Conservation (phyloP, 192 early-diverging fungal species). For the Geranomyces variabilis region DNA sequence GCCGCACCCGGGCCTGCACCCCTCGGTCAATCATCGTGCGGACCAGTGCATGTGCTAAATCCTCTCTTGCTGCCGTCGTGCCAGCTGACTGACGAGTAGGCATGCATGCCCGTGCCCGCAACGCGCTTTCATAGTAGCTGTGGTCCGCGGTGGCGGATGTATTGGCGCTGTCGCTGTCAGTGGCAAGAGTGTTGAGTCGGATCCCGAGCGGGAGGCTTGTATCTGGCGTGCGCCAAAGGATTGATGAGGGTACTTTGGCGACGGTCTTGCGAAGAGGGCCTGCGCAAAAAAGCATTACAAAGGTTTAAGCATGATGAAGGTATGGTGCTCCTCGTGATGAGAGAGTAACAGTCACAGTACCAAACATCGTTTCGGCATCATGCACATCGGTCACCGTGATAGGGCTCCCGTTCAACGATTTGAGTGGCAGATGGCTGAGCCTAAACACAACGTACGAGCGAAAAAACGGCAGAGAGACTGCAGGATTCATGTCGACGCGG, state of each 20-base stretch:
- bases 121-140: neutral
- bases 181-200: neutral
- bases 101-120: constrained; percentile 4
- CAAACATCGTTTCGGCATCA: constrained; percentile 31
- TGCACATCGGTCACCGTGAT: constrained; percentile 26
- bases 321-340: too few species aligned
- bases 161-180: neutral
- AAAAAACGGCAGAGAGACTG: constrained; percentile 30
- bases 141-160: neutral
- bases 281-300: neutral
- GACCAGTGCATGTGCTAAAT: neutral
- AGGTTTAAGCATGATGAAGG: neutral
- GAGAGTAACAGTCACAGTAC: constrained; percentile 23
- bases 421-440: constrained; percentile 34
- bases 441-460: constrained; percentile 40
- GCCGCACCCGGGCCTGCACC: neutral
- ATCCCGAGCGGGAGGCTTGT: constrained; percentile 8
- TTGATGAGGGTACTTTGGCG: neutral
- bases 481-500: constrained; percentile 33
- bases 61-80: neutral
- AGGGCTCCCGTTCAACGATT: constrained; percentile 23
- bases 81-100: neutral
- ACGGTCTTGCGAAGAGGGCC: constrained; percentile 16
- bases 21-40: neutral
- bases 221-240: constrained; percentile 5